Conservation (phyloP, 2,329 filamentous ascomycete species). For the Microdochium nivale region DNA sequence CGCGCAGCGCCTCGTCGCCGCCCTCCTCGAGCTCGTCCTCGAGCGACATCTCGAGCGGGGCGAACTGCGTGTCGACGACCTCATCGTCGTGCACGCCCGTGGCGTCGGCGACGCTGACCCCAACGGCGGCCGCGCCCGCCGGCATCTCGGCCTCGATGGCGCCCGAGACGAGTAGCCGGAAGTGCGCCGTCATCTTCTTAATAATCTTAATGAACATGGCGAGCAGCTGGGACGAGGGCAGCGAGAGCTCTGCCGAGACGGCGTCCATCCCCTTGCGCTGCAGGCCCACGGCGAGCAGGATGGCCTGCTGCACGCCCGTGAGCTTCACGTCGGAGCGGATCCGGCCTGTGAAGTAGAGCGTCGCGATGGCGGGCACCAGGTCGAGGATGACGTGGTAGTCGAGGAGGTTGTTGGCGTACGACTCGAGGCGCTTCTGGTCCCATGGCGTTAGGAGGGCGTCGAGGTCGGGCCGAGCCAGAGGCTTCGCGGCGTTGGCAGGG, state of each 20-base stretch:
- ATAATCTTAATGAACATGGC: slow-evolving; percentile 98
- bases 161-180: slow-evolving; percentile 65
- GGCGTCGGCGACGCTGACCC: slow-evolving; percentile 50
- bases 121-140: slow-evolving; percentile 38
- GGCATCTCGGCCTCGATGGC: slow-evolving; percentile 64
- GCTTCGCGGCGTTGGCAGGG: slow-evolving; percentile 36
- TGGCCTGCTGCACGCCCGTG: slow-evolving; percentile 73
- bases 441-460: slow-evolving; percentile 78
- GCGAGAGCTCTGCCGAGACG: slow-evolving; percentile 67
- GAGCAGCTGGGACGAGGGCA: slow-evolving; percentile 71
- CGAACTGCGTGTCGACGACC: slow-evolving; percentile 54
- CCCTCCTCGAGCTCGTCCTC: slow-evolving; percentile 80
- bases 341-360: slow-evolving; percentile 76
- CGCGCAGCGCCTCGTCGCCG: slow-evolving; percentile 64
- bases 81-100: slow-evolving; percentile 63
- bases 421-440: slow-evolving; percentile 89
- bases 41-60: slow-evolving; percentile 61
- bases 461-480: slow-evolving; percentile 66
- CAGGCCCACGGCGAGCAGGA: slow-evolving; percentile 82
- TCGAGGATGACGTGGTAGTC: slow-evolving; percentile 98
- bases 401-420: slow-evolving; percentile 92
- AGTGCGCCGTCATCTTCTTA: slow-evolving; percentile 74
- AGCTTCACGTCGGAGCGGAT: slow-evolving; percentile 61
- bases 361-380: slow-evolving; percentile 73
- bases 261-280: slow-evolving; percentile 83